These are phyloP conservation scores for Arabis hirsuta DNA, from an alignment of 345 rosid genomes.

Conservation along the genomic window DNA sequence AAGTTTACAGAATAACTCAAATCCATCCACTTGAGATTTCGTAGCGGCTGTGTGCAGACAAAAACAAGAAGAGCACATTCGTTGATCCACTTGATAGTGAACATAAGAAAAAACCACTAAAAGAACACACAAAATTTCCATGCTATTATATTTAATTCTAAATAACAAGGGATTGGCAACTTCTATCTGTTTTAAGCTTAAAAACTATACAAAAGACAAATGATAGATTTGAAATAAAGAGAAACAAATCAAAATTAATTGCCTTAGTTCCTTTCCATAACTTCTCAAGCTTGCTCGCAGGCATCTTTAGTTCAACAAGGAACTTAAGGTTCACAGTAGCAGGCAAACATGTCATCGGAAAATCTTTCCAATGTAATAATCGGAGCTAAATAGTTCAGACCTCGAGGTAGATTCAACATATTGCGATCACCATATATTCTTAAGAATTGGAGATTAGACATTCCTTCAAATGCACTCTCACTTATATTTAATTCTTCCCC, in stretches of 20 bases:
- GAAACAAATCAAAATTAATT: neutral
- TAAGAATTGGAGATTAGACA: slow-evolving; percentile 2
- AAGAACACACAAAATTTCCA: neutral
- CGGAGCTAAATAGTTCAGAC: slow-evolving; percentile 15
- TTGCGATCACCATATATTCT: neutral
- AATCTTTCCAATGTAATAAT: slow-evolving; percentile 22
- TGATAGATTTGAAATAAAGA: too few species aligned
- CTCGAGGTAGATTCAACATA: neutral
- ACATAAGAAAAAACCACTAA: neutral
- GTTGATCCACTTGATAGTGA: neutral
- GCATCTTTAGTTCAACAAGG: slow-evolving; percentile 24
- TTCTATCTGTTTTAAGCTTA: too few species aligned
- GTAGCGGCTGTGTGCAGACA: slow-evolving; percentile 29
- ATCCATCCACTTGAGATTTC: slow-evolving; percentile 23
- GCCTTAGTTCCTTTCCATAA: slow-evolving; percentile 37
- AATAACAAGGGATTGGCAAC: too few species aligned
- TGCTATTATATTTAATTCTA: too few species aligned
- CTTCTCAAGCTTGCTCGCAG: slow-evolving; percentile 1
- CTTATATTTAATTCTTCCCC: neutral
- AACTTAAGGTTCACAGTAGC: neutral
- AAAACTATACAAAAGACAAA: too few species aligned
- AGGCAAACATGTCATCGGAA: slow-evolving; percentile 30
- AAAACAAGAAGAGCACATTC: neutral
- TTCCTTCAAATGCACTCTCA: neutral
- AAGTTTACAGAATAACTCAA: slow-evolving; percentile 17